Evolutionary conservation across 306 rosid genomes (phyloP).

Genomic region (Dalbergia cochinchinensis): DNA sequence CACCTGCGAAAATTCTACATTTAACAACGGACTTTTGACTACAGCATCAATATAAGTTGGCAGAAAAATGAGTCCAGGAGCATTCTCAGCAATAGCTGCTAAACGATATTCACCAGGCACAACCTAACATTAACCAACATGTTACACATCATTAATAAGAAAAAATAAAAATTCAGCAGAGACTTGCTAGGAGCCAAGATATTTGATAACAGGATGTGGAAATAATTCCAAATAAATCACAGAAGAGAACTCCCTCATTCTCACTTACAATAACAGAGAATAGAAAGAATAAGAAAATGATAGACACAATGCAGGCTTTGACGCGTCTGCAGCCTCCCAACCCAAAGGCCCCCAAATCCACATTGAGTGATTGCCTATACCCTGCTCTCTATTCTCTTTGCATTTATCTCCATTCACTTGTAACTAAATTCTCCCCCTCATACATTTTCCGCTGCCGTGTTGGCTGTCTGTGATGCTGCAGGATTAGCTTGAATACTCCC

Average conservation of each 20-base stretch:
- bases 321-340: background rate
- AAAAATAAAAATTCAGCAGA: slow-evolving; percentile 38
- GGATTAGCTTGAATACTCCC: background rate
- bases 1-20: slow-evolving; percentile 92
- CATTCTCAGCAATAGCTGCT: slow-evolving; percentile 88
- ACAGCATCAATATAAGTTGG: slow-evolving; percentile 82
- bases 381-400: background rate
- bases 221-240: background rate
- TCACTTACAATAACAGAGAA: background rate
- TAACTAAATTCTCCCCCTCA: background rate
- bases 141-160: slow-evolving; percentile 27
- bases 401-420: background rate
- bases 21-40: slow-evolving; percentile 78
- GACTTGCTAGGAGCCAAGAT: background rate
- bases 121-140: slow-evolving; percentile 64
- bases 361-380: background rate
- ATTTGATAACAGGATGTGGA: background rate
- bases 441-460: background rate
- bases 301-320: background rate
- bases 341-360: background rate
- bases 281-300: background rate
- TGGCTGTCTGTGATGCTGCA: background rate
- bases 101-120: slow-evolving; percentile 92
- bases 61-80: slow-evolving; percentile 86
- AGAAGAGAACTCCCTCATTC: background rate